Base-by-base conservation (phyloP, 108 stramenopile species). In the Skeletonema costatum region DNA sequence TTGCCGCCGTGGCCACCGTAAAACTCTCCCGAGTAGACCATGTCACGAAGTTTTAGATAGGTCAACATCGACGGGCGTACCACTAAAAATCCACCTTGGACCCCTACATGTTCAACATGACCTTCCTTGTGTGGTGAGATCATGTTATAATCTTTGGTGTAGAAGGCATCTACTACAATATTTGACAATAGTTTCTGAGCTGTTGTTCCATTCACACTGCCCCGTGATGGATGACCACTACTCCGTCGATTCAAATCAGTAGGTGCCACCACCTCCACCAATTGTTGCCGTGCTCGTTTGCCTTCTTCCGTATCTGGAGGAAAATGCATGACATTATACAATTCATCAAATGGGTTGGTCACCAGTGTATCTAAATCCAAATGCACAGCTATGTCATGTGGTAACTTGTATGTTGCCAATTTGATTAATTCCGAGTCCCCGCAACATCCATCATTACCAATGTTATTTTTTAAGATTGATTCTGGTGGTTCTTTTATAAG, bases 71-170 rank as follows among this genome's bases (percentile, higher is more conserved):
- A 86, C 3, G 97, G 96, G 19, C 85, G 76, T 0, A 95, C 66
- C 1, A 95, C 73, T 14, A 96, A 51, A 68, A 98, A 97, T 7
- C 97, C 97, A 7, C 97, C 97, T 78, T 98, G 96, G 1, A 90
- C 85, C 3, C 88, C 88, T 2, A 86, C 70, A 8, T 68, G 71
- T 32, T 81, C 56, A 56, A 56, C 53, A 5, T 56, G 53, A 2
- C 21, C 25, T 25, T 8, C 8, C 4, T 61, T 64, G 12, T 19
- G 17, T 14, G 75, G 62, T 25, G 19, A 32, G 16, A 87, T 82
- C 86, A 88, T 88, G 38, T 84, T 84, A 60, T 90, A 90, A 71
- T 90, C 90, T 64, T 87, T 77, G 7, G 88, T 88, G 60, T 83
- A 90, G 29, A 84, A 79, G 32, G 84, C 82, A 66, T 88, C 71